A percentile compares a stretch with the other conserved stretches of the same genome.
Evolutionary conservation across 768 basidiomycete genomes (phyloP).

Genomic region (Nidula microcarpa): DNA sequence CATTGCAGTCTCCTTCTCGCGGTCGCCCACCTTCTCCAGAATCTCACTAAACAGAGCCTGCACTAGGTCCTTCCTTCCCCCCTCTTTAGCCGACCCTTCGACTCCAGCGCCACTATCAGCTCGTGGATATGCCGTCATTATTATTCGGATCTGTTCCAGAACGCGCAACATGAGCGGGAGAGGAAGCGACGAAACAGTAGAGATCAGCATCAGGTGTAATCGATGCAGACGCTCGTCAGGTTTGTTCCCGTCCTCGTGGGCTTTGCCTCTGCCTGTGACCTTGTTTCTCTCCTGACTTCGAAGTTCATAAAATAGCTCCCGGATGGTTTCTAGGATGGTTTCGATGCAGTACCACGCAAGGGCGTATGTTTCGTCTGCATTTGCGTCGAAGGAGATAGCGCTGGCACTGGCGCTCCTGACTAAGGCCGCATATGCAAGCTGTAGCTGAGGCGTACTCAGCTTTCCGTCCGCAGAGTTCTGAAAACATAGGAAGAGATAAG

Average conservation of each 20-base stretch:
- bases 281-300: slow-evolving; percentile 15
- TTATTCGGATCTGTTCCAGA: slow-evolving; percentile 43
- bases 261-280: slow-evolving; percentile 14
- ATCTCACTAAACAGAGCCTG: slow-evolving; percentile 63
- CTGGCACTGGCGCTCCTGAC: slow-evolving; percentile 55
- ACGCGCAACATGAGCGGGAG: slow-evolving; percentile 50
- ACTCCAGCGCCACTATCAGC: slow-evolving; percentile 13
- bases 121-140: slow-evolving; percentile 22
- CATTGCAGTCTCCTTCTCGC: slow-evolving; percentile 64
- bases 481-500: neutral
- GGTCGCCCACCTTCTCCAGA: slow-evolving; percentile 60
- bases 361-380: slow-evolving; percentile 26
- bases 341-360: slow-evolving; percentile 73
- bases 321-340: slow-evolving; percentile 47
- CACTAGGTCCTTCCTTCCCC: slow-evolving; percentile 41
- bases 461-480: slow-evolving; percentile 64
- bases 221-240: slow-evolving; percentile 40
- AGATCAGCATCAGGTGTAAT: slow-evolving; percentile 62
- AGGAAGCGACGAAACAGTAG: slow-evolving; percentile 62
- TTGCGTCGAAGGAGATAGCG: slow-evolving; percentile 14
- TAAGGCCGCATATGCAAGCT: slow-evolving; percentile 73
- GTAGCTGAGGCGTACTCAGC: slow-evolving; percentile 62
- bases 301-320: slow-evolving; percentile 17
- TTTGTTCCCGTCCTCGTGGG: slow-evolving; percentile 5
- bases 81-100: slow-evolving; percentile 6